phyloP scores from a whole-genome alignment of 2,329 filamentous ascomycete species.

The Colletotrichum sp. region DNA sequence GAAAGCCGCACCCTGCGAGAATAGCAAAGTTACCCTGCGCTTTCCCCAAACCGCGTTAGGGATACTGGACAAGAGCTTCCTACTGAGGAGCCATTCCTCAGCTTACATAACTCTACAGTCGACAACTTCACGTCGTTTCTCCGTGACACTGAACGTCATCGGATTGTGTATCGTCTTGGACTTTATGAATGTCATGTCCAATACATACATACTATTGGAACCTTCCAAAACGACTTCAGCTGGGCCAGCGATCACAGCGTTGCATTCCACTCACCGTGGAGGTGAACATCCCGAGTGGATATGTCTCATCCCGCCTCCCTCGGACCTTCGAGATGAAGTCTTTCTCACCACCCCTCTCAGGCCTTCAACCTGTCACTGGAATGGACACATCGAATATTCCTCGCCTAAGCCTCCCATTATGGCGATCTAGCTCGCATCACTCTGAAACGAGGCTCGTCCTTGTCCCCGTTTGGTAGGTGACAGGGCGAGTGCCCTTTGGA shows the following conservation, averaged over 20 bases:
- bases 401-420: not conserved
- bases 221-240: not conserved
- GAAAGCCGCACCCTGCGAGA: not conserved
- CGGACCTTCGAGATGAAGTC: not conserved
- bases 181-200: not conserved
- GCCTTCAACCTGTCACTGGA: conserved; percentile 14
- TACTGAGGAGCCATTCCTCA: not conserved
- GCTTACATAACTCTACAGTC: not conserved
- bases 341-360: not conserved
- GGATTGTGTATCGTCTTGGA: not conserved
- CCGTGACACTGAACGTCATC: not conserved
- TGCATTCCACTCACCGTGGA: conserved; percentile 9
- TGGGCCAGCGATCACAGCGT: not conserved
- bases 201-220: not conserved
- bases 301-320: conserved; percentile 19
- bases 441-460: not conserved
- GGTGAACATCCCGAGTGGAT: not conserved
- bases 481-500: not conserved
- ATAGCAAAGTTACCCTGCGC: not conserved
- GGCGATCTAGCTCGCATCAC: not conserved
- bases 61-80: not conserved
- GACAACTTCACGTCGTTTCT: not conserved
- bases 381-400: not conserved
- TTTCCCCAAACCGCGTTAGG: not conserved
- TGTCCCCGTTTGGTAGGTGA: not conserved